Percentiles rank a stretch among this genome's conserved stretches.
These are phyloP conservation scores for Leucaena leucocephala DNA, from an alignment of 306 rosid species.

Conservation along the genomic window DNA sequence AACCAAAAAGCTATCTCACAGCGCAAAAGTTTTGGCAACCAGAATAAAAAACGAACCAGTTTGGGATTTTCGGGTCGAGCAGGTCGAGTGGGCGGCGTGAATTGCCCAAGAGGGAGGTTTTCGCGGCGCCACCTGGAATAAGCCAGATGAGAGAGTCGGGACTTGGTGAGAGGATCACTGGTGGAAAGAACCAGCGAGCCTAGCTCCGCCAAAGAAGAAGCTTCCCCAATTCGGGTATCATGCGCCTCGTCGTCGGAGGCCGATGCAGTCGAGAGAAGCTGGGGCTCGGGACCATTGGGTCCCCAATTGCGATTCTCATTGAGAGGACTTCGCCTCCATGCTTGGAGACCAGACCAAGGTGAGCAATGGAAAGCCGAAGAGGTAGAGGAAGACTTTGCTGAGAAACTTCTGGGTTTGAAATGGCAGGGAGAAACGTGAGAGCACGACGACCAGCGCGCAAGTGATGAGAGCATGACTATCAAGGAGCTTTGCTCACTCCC, in stretches of 20 bases:
- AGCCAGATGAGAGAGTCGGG: slow-evolving; percentile 78
- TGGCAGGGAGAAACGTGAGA: slow-evolving; percentile 6
- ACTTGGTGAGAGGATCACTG: slow-evolving; percentile 70
- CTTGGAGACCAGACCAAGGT: slow-evolving; percentile 70
- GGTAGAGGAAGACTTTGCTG: slow-evolving; percentile 32
- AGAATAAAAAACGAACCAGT: slow-evolving; percentile 47
- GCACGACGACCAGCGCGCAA: slow-evolving; percentile 13
- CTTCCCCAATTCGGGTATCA: slow-evolving; percentile 38
- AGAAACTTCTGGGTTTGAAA: slow-evolving; percentile 36
- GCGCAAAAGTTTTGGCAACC: background rate
- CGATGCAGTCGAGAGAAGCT: slow-evolving; percentile 19
- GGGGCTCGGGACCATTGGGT: slow-evolving; percentile 58
- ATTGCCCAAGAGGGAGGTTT: slow-evolving; percentile 70
- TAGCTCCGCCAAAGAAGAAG: slow-evolving; percentile 76
- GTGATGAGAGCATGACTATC: slow-evolving; percentile 27
- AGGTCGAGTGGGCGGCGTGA: slow-evolving; percentile 54
- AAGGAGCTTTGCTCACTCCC: background rate
- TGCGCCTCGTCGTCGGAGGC: background rate
- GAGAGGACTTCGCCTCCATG: slow-evolving; percentile 75
- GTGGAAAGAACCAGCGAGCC: slow-evolving; percentile 86
- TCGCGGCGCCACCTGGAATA: slow-evolving; percentile 68
- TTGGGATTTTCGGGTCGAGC: slow-evolving; percentile 54
- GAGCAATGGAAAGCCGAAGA: slow-evolving; percentile 37
- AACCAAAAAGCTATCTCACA: background rate
- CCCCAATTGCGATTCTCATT: slow-evolving; percentile 80